Base-by-base conservation (phyloP, 2,329 filamentous ascomycete genomes). In the Colletotrichum trifolii region DNA sequence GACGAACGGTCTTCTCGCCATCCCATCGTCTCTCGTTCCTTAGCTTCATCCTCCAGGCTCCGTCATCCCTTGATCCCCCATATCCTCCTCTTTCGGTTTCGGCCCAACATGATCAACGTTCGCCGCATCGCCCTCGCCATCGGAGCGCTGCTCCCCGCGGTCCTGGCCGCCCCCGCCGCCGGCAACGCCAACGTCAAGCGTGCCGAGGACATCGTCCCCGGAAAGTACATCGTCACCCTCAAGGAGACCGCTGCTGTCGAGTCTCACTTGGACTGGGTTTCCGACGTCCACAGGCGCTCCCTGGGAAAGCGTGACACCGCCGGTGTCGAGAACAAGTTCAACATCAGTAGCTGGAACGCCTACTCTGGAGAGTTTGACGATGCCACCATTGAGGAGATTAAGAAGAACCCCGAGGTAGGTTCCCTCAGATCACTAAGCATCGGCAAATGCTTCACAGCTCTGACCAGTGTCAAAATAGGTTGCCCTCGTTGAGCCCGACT, bases 171-270 rank as follows among this genome's bases (percentile, higher is more conserved):
- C 8, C 40, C 53, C 52, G 62, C 77, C 46, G 25, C 25, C 25
- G 17, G 2, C 17, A 25, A 25, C 17, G n/a, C n/a, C n/a, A n/a
- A n/a, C n/a, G 65, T 79, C 52, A 70, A 67, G 69, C 12, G 68
- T 76, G 4, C 75, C 77, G 58, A 63, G 67, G 11, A 72, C 72
- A 17, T 64, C 77, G 25, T 78, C 52, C 70, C 78, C 57, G 76
- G 75, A 67, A 81, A 78, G 68, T 83, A 82, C 71, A 83, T 83
- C 64, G 70, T 83, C 70, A 83, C 80, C 43, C 68, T 83, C n/a
- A 80, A 81, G 70, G 72, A 76, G 10, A 74, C 74, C 34, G 70
- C 77, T 46, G 68, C 68, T 8, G 33, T 67, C 40, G 74, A 76
- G 11, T 68, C 71, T 45, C 78, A 81, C 59, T 45, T 68, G 25